phyloP scores from a whole-genome alignment of 1,284 basidiomycete species.

The Fomitiporia mediterranea region DNA sequence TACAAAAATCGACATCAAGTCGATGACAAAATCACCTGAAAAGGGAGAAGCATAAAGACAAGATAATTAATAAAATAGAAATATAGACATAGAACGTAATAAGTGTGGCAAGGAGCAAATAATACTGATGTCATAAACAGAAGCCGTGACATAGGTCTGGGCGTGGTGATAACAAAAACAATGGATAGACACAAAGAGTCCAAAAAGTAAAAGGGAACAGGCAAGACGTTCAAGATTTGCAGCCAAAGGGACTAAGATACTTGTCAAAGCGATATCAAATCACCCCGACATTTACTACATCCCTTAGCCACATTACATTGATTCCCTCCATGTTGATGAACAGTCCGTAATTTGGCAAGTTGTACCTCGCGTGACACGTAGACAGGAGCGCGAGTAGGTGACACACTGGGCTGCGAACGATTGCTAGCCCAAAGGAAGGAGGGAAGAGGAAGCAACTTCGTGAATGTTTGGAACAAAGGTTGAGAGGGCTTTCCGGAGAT shows the following conservation, averaged over 20 bases:
- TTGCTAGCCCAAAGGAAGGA: constrained; percentile 1
- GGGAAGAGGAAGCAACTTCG: constrained; percentile 50
- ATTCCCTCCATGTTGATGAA: constrained; percentile 33
- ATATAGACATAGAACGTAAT: background rate
- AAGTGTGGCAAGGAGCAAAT: background rate
- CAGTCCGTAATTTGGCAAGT: constrained; percentile 50
- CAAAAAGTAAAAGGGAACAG: constrained; percentile 4
- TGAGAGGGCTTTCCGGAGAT: constrained; percentile 43
- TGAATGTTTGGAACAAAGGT: constrained; percentile 41
- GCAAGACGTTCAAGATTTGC: background rate
- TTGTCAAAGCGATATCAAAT: constrained; percentile 19
- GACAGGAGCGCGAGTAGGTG: constrained; percentile 27
- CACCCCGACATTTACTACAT: constrained; percentile 14
- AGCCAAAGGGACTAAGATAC: no score
- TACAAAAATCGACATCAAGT: constrained; percentile 12
- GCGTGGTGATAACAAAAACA: constrained; percentile 1
- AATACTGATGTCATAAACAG: background rate
- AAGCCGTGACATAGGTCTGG: constrained; percentile 6
- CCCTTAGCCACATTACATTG: background rate
- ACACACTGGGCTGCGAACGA: background rate
- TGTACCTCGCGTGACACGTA: constrained; percentile 61
- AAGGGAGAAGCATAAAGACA: background rate
- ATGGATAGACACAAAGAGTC: background rate
- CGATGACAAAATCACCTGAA: background rate
- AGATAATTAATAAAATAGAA: background rate